Base-by-base conservation (phyloP, 73 alveolate species). In the Symbiodinium natans region DNA sequence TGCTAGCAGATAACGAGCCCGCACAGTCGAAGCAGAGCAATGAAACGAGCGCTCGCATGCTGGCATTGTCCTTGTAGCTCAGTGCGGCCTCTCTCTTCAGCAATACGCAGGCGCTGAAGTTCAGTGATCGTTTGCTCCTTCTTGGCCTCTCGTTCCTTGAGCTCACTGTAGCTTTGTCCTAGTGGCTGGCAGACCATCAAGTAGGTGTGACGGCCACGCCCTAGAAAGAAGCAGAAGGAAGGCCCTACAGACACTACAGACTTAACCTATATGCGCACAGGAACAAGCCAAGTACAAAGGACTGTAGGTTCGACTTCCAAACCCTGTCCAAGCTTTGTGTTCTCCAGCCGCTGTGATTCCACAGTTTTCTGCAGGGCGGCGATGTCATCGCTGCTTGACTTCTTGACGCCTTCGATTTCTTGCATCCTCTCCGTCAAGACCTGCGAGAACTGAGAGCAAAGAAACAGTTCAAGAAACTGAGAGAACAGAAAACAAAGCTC, bases 21-120 rank as follows among this genome's bases (percentile, higher is more conserved):
- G n/a, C n/a, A n/a, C n/a, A n/a, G n/a, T n/a, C n/a, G n/a, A n/a
- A n/a, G n/a, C n/a, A n/a, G n/a, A n/a, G n/a, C n/a, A n/a, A n/a
- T n/a, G n/a, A n/a, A n/a, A n/a, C n/a, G n/a, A n/a, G n/a, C n/a
- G n/a, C n/a, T n/a, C n/a, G n/a, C n/a, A n/a, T n/a, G n/a, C n/a
- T n/a, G n/a, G n/a, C n/a, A n/a, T 63, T 4, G 80, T 63, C 80
- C 80, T 63, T n/a, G 80, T 63, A 63, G 80, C 80, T 63, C 80
- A 19, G 19, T 29, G 36, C 80, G 80, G 36, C 80, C 33, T 25
- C 1, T 63, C 80, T 63, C 80, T 63, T 63, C 80, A 0, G 80
- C 29, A 0, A 63, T 63, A 0, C 80, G 80, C 80, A 63, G 80
- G 19, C 33, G 80, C 80, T 63, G 80, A n/a, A 63, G 80, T 36